These are phyloP conservation scores for Xylaria sp. DNA, from an alignment of 2,329 filamentous ascomycete species.

Conservation along the genomic window DNA sequence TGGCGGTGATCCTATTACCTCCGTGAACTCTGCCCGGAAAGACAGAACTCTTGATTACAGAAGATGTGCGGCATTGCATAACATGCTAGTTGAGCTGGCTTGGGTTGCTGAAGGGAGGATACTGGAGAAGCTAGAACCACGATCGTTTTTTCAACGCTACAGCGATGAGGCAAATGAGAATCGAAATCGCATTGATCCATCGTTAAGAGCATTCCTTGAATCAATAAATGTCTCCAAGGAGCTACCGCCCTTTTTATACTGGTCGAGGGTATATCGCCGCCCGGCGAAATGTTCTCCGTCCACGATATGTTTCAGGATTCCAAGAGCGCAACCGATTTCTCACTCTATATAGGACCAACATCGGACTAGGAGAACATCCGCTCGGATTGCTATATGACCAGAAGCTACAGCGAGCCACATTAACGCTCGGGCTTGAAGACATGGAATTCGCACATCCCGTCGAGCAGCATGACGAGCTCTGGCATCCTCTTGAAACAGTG, in stretches of 20 bases:
- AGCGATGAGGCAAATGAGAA: neutral
- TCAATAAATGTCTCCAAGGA: neutral
- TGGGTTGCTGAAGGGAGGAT: neutral
- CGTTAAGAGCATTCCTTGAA: neutral
- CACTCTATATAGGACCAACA: neutral
- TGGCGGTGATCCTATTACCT: neutral
- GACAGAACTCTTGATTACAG: neutral
- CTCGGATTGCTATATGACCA: neutral
- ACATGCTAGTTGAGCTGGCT: neutral
- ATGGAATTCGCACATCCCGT: neutral
- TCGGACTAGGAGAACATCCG: neutral
- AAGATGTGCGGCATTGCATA: neutral
- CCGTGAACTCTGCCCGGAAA: neutral
- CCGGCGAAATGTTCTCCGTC: neutral
- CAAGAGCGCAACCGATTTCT: neutral
- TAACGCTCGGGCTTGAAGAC: neutral
- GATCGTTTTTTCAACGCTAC: neutral
- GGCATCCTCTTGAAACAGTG: neutral
- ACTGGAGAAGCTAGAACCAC: neutral
- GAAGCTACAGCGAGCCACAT: neutral
- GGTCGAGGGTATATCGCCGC: neutral
- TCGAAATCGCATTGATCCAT: neutral
- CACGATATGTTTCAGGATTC: neutral
- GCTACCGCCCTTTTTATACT: neutral
- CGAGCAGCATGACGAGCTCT: neutral